Percentiles rank a stretch among this genome's conserved stretches.
These are phyloP conservation scores for Lentinula raphanica DNA, from an alignment of 768 basidiomycete genomes.

Conservation along the genomic window DNA sequence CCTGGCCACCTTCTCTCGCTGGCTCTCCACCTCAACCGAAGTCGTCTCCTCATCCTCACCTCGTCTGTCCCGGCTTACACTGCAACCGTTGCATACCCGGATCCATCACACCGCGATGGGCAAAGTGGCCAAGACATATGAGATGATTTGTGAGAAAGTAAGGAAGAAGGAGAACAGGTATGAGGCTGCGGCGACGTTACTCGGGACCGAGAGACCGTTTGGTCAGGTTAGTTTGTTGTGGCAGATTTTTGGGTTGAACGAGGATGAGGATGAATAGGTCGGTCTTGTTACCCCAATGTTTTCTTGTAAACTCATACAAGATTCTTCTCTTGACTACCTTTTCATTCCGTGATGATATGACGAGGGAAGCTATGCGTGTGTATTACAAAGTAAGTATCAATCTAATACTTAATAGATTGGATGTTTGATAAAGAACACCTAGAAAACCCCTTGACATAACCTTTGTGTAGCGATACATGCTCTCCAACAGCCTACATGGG, in stretches of 20 bases:
- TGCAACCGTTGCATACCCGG: constrained; percentile 55
- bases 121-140: constrained; percentile 67
- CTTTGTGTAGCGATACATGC: too few relatives aligned
- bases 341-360: too few relatives aligned
- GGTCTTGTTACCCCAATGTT: too few relatives aligned
- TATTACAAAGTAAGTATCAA: too few relatives aligned
- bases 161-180: constrained; percentile 73
- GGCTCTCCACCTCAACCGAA: constrained; percentile 72
- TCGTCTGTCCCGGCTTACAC: constrained; percentile 68
- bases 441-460: too few relatives aligned
- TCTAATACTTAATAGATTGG: too few relatives aligned
- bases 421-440: too few relatives aligned
- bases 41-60: constrained; percentile 79
- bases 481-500: too few relatives aligned
- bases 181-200: constrained; percentile 82
- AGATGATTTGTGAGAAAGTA: constrained; percentile 69
- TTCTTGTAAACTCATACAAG: too few relatives aligned
- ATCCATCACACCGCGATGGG: constrained; percentile 76
- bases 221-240: constrained; percentile 68
- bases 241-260: constrained; percentile 75
- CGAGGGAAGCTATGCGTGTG: too few relatives aligned
- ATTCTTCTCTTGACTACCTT: too few relatives aligned
- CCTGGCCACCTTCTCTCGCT: constrained; percentile 69
- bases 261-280: too few relatives aligned
- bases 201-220: constrained; percentile 81